Conservation (phyloP, 257 asterid species). For the Mitragyna speciosa region DNA sequence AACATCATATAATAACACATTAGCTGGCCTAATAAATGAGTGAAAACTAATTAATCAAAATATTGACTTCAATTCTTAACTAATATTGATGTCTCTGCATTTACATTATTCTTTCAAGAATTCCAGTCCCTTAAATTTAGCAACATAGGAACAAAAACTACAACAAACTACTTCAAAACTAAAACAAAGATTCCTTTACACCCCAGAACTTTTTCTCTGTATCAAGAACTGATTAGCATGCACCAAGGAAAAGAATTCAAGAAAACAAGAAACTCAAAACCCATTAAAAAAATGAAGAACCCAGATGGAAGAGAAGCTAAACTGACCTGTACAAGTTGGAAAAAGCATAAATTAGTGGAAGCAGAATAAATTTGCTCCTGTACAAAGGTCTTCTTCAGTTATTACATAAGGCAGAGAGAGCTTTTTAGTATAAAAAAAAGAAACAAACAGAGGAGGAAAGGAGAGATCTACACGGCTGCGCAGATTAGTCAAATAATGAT, state of each 20-base stretch:
- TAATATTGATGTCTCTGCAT: neutral
- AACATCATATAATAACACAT: too few species aligned
- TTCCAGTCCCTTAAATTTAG: neutral
- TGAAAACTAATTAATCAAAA: neutral
- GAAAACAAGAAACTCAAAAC: neutral
- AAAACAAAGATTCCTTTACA: neutral
- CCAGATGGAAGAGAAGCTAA: neutral
- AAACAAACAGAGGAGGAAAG: neutral
- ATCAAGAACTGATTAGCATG: neutral
- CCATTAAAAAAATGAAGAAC: neutral
- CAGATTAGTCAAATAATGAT: neutral
- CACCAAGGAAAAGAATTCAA: neutral
- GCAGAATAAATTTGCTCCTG: neutral
- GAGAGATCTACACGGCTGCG: neutral
- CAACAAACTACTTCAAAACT: neutral
- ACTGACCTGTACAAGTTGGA: constrained; percentile 2
- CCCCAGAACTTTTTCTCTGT: neutral
- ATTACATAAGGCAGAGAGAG: neutral
- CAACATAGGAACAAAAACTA: neutral
- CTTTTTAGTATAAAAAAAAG: neutral
- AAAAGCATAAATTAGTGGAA: neutral
- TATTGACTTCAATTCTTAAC: too few species aligned
- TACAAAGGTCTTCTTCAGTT: neutral
- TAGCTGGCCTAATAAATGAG: neutral
- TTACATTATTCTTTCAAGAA: neutral